Base-by-base conservation (phyloP, 2,329 filamentous ascomycete genomes). In the Trichoderma simmonsii region DNA sequence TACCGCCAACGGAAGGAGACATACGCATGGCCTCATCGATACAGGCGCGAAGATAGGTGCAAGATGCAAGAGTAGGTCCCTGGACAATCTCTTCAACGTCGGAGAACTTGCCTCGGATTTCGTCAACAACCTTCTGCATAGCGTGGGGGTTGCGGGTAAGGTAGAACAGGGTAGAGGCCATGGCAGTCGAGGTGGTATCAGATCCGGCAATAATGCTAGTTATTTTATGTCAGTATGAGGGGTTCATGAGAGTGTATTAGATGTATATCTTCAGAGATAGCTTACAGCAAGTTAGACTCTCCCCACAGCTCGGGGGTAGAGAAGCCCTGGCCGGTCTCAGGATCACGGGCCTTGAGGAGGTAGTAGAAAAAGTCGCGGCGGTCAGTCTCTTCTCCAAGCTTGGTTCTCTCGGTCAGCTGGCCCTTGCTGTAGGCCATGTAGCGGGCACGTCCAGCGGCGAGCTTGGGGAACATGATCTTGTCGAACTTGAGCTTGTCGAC, bases 361-460 rank as follows among this genome's bases (percentile, higher is more conserved):
- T 93, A 90, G 81, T 92, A 90, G 82, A 93, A 93, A 83, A 93
- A 93, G 78, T 93, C 92, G 71, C 90, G 89, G 39, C 91, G 90
- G 76, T 89, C 90, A 62, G 87, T 90, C 74, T 88, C 89, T 74
- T 89, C 89, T 32, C 90, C 90, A 30, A 91, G 82, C 73, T 89
- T 88, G 63, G 90, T 92, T 28, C 91, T 87, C 77, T 92, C 88
- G 15, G 86, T 86, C 54, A 92, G 86, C 80, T 93, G 91, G 2
- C 85, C 83, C 64, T 90, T 89, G 80, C 89, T 91, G 81, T 93
- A 93, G 66, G 86, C 86, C 86, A 93, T 92, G 78, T 93, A 93
- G 73, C 88, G 86, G 78, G 88, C 90, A 3, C 91, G 87, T 57
- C 90, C 90, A 28, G 86, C 86, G 12, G 91, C 90, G 73, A 93